Evolutionary conservation across 306 rosid species (phyloP), one percentile per base, ranked within the genome.

Genomic region (Acacia confusa): DNA sequence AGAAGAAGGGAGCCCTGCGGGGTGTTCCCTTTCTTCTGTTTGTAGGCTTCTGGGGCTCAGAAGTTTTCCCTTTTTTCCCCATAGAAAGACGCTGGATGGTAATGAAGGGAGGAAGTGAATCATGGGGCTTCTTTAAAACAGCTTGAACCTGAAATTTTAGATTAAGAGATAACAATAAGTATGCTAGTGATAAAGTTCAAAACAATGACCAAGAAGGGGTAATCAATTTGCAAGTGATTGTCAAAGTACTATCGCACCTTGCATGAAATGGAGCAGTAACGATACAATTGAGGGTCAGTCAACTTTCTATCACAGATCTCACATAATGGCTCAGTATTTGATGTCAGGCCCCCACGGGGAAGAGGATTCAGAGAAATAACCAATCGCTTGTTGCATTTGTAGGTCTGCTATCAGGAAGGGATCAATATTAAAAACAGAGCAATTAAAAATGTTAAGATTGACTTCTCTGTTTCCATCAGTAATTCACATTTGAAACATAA

Each of bases 11-110:
- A 84, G 91, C 84, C 58, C 89, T 82, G 10, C 25, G 36, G 15
- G 92, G 91, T 73, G 27, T 84, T 87, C 91, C 89, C 82, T 89
- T 89, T 84, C 92, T 83, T 58, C 14, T 87, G 38, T 73, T 74
- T 16, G 4, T 2, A 4, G n/a, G 9, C 45, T 10, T 48, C 11
- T 3, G 32, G 65, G 41, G 58, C 79, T 19, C 78, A 68, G 78
- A 9, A 63, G 22, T 17, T 27, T 50, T 14, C 34, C 19, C 58
- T 15, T 38, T 40, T 9, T 28, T 58, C 22, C 43, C 84, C 52
- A 4, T 74, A 58, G 55, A 78, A 70, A 34, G 50, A 45, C 44
- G 60, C 44, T 72, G 44, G 45, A 69, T 28, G 36, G 78, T n/a
- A 76, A 64, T 57, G 66, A 77, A 70, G 24, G 88, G 84, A 70